Percentiles rank a stretch among this genome's conserved stretches.
Conservation (phyloP, 1,284 basidiomycete species). For the Heliocybe sulcata region DNA sequence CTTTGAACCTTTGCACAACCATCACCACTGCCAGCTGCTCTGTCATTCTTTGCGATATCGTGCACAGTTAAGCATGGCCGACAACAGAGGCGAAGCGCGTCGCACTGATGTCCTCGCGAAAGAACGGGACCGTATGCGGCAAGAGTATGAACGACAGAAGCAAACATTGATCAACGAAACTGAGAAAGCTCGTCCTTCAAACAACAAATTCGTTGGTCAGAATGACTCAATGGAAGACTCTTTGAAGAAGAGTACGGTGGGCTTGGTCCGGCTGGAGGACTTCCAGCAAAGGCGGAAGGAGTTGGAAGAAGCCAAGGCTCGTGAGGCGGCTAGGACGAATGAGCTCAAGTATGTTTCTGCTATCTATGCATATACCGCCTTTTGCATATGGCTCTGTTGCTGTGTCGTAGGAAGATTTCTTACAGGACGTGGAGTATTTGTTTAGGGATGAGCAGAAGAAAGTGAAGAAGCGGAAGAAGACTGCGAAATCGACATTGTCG, state of each 20-base stretch:
- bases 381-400: slow-evolving; percentile 1
- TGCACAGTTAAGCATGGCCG: slow-evolving; percentile 40
- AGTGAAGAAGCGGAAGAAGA: slow-evolving; percentile 87
- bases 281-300: slow-evolving; percentile 87
- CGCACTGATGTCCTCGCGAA: slow-evolving; percentile 77
- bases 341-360: slow-evolving; percentile 73
- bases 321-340: slow-evolving; percentile 78
- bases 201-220: slow-evolving; percentile 88
- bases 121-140: slow-evolving; percentile 75
- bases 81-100: slow-evolving; percentile 65
- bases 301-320: slow-evolving; percentile 87
- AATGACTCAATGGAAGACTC: slow-evolving; percentile 94
- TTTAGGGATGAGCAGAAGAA: slow-evolving; percentile 85
- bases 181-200: slow-evolving; percentile 76
- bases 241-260: slow-evolving; percentile 90
- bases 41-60: not conserved
- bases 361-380: slow-evolving; percentile 15
- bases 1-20: not conserved
- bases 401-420: slow-evolving; percentile 38
- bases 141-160: slow-evolving; percentile 88
- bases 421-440: slow-evolving; percentile 70
- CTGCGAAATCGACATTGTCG: slow-evolving; percentile 77
- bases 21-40: no score
- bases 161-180: slow-evolving; percentile 76
- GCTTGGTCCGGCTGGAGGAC: slow-evolving; percentile 89